phyloP scores from a whole-genome alignment of 176 grass and related monocot species.

The Elymus sibiricus region DNA sequence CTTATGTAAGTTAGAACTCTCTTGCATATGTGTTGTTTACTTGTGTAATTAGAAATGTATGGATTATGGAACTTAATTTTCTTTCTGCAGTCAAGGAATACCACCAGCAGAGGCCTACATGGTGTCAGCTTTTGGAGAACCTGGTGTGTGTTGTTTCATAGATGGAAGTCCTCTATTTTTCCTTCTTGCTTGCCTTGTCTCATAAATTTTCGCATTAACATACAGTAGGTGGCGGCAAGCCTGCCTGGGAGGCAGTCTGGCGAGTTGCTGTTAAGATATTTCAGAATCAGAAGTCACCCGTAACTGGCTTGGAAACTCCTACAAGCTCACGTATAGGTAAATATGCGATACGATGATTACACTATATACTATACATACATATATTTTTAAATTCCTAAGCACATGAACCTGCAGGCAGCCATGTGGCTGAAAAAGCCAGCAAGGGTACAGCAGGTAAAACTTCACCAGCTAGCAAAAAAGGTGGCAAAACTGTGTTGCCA shows the following conservation, averaged over 20 bases:
- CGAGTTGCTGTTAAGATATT: constrained; percentile 68
- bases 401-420: constrained; percentile 37
- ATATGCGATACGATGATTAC: background rate
- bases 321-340: constrained; percentile 60
- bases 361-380: background rate
- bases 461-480: constrained; percentile 43
- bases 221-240: constrained; percentile 51
- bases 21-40: background rate
- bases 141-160: constrained; percentile 52
- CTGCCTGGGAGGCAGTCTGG: constrained; percentile 76
- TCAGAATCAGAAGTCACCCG: constrained; percentile 62
- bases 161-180: background rate
- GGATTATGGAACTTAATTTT: constrained; percentile 26
- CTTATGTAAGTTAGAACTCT: constrained; percentile 79
- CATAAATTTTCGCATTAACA: constrained; percentile 17
- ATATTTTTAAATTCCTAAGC: background rate
- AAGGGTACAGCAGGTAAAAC: constrained; percentile 45
- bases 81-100: constrained; percentile 78
- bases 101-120: constrained; percentile 91
- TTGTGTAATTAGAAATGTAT: constrained; percentile 22
- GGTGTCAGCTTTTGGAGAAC: constrained; percentile 90
- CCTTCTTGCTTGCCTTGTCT: background rate
- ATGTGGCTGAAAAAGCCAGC: constrained; percentile 24
- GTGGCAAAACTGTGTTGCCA: constrained; percentile 47
- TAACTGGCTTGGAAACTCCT: constrained; percentile 55